Percentiles rank a stretch among this genome's conserved stretches.
Conservation (phyloP, 345 rosid species). For the Arabis hirsuta region DNA sequence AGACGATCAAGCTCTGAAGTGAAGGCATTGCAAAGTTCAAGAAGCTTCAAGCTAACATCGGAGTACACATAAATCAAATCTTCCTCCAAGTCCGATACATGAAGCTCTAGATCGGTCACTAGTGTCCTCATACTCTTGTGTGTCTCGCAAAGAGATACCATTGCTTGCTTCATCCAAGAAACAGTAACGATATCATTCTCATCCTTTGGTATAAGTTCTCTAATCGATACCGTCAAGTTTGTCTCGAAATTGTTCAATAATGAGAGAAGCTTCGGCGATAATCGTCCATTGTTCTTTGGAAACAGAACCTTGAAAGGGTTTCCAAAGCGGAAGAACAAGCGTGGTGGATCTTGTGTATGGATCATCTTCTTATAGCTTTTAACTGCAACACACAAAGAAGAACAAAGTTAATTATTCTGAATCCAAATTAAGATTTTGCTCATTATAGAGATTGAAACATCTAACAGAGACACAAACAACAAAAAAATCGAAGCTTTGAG, state of each 20-base stretch:
- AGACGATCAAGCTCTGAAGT: conserved; percentile 73
- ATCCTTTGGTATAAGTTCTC: conserved; percentile 59
- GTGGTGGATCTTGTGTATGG: conserved; percentile 59
- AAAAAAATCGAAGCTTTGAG: background rate
- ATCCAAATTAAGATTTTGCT: background rate
- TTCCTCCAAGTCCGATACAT: conserved; percentile 75
- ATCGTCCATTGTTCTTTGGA: conserved; percentile 52
- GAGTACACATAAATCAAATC: conserved; percentile 74
- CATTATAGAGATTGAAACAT: background rate
- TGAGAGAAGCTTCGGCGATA: conserved; percentile 52
- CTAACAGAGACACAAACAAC: background rate
- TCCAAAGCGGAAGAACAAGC: conserved; percentile 56
- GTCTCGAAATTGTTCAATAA: conserved; percentile 62
- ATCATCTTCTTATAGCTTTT: conserved; percentile 51
- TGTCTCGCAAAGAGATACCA: conserved; percentile 71
- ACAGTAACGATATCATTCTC: conserved; percentile 59
- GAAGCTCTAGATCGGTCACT: conserved; percentile 67
- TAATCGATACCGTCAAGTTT: conserved; percentile 57
- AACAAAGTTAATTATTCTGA: conserved; percentile 19
- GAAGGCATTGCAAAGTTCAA: conserved; percentile 71
- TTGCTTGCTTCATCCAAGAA: conserved; percentile 79
- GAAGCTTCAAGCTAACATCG: conserved; percentile 74
- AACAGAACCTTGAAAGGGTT: conserved; percentile 74
- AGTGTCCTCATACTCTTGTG: conserved; percentile 61
- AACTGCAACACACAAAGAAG: conserved; percentile 28